Evolutionary conservation across 2,329 filamentous ascomycete species (phyloP), one percentile per base, ranked within the genome.

Genomic region (Penicillium hesseltinei): DNA sequence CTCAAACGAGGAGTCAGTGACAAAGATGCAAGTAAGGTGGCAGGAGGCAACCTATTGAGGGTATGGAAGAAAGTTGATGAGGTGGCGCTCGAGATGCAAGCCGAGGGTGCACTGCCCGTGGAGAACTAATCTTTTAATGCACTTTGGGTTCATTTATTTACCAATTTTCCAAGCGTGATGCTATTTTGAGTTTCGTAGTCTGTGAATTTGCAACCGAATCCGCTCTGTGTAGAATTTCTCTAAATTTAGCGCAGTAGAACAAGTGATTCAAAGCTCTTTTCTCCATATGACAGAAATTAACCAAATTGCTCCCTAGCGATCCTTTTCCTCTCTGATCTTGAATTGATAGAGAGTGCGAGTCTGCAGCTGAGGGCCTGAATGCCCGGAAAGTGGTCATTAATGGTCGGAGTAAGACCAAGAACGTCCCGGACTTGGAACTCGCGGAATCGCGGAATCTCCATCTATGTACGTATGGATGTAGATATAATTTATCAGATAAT

Each of bases 1-100:
- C 76, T 96, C 62, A 80, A 80, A 48, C 82, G 87, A 40, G 91
- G 91, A 0, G 82, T 96, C 5, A 89, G 84, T 40, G 89, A 94
- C 60, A 75, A 80, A 31, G 87, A 97, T 72, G 88, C 84, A 1
- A 83, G 79, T 19, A 92, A 91, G 73, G 78, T 97, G 10, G 88
- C 86, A 0, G 92, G 92, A 0, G 83, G 87, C 3, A 97, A 97
- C 71, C 62, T 96, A 3, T 74, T 97, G 56, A 84, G 92, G 21
- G 92, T 97, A 6, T 96, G 92, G 92, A 82, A 77, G 55, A 88
- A 89, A 29, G 90, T 88, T 1, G 92, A 97, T 62, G 77, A 75
- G 25, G 86, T 95, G 39, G 88, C 90, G 6, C 78, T 77, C 43
- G 77, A 82, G 71, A 71, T 96, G 77, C 88, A 91, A 74, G 66